Conservation (phyloP, 345 rosid genomes). For the Ricinus communis region DNA sequence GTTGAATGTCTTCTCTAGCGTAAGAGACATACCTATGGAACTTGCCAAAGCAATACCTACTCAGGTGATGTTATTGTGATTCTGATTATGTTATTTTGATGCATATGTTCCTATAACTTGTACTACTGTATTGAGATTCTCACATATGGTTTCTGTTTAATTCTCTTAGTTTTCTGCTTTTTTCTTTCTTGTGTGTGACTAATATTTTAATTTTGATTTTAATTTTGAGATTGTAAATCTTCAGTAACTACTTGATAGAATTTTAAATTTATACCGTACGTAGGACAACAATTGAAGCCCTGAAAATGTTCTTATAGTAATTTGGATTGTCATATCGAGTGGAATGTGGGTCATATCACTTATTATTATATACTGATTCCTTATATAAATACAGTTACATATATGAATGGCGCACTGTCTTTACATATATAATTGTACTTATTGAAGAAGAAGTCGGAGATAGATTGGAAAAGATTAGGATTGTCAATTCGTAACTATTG, state of each 20-base stretch:
- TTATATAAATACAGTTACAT: too few species aligned
- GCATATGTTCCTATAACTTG: neutral
- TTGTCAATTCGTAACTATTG: too few species aligned
- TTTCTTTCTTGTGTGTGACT: neutral
- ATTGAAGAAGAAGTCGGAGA: too few species aligned
- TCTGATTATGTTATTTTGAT: neutral
- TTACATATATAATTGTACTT: too few species aligned
- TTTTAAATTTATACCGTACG: neutral
- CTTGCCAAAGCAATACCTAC: conserved; percentile 77
- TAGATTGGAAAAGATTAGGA: too few species aligned
- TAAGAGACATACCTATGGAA: conserved; percentile 55
- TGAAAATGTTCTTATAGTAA: neutral
- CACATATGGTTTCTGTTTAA: too few species aligned
- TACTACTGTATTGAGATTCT: too few species aligned
- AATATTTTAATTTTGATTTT: neutral
- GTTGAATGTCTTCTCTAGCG: conserved; percentile 51
- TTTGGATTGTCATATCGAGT: neutral
- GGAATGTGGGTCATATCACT: too few species aligned
- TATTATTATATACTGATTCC: too few species aligned
- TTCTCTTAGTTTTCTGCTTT: neutral
- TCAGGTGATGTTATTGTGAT: conserved; percentile 51
- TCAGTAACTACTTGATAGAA: neutral
- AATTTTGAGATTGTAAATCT: neutral
- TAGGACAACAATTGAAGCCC: too few species aligned
- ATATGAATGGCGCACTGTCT: too few species aligned